Evolutionary conservation across 306 rosid species (phyloP).

Genomic region (peach (Prunus persica)): DNA sequence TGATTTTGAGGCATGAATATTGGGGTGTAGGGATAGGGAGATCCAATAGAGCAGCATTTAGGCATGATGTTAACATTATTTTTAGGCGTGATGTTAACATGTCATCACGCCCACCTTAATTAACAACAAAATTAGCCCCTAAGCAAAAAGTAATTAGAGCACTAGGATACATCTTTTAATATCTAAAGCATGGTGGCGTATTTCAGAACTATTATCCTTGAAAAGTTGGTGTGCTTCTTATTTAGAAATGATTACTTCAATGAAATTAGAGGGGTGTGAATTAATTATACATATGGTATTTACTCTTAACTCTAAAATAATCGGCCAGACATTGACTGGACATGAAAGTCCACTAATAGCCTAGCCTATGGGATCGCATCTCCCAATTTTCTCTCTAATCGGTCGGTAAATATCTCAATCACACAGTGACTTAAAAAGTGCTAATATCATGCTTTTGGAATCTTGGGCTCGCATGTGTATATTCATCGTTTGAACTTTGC

Average conservation of each 20-base stretch:
- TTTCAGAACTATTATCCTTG: constrained; percentile 10
- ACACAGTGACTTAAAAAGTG: neutral
- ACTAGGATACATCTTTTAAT: neutral
- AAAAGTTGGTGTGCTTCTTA: neutral
- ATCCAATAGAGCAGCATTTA: neutral
- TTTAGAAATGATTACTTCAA: constrained; percentile 11
- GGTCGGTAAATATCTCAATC: constrained; percentile 32
- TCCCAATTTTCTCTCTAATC: neutral
- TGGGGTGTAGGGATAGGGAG: neutral
- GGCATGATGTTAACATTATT: neutral
- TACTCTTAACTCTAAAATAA: neutral
- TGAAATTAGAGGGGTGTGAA: neutral
- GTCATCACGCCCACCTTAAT: constrained; percentile 17
- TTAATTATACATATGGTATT: neutral
- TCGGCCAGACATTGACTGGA: constrained; percentile 15
- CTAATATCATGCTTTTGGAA: neutral
- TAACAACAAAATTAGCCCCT: constrained; percentile 11
- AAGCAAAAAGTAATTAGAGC: constrained; percentile 2
- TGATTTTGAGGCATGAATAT: neutral
- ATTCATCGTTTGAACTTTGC: neutral
- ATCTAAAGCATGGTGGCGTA: neutral
- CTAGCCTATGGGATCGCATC: too few relatives aligned
- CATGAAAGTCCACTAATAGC: constrained; percentile 3
- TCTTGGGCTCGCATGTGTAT: neutral
- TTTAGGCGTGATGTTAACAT: constrained; percentile 15